Base-by-base conservation (phyloP, 2,329 filamentous ascomycete genomes). In the Aspergillus terreus region DNA sequence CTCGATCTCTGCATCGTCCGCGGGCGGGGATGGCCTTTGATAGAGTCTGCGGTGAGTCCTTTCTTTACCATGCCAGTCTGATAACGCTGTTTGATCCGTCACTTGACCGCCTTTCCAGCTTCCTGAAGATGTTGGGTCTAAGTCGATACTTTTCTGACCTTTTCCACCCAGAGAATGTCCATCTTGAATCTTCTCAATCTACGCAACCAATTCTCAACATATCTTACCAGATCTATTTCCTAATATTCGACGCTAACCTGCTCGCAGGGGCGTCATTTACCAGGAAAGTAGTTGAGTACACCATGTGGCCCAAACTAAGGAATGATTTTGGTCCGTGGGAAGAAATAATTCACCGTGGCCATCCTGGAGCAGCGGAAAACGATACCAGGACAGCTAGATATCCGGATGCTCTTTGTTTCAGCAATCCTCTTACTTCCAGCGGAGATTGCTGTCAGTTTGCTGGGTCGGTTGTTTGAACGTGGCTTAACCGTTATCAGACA, bases 11-110 rank as follows among this genome's bases (percentile, higher is more conserved):
- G 6, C 50, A 44, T 12, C 47, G 43, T 9, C 45, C 55, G 3
- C 51, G 53, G 27, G 38, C 52, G 6, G 40, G 46, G 1, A 49
- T 53, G 6, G 49, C 54, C 2, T 58, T 60, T 38, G 56, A 60
- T 15, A 48, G 58, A 2, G 54, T 60, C 10, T 60, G 58, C 43
- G 44, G 53, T 7, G 58, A 60, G 21, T 58, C 52, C 15, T 60
- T 60, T 33, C 25, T 60, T 5, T 60, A 60, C 30, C 56, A 60
- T n/a, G 51, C 52, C 2, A 51, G 53, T 7, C 21, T 58, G 4
- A 54, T 58, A 50, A 55, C 56, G 50, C 38, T 58, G 4, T 58
- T 57, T 41, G 58, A 58, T 17, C 52, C 56, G 9, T 52, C 49
- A 11, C 41, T 58, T 4, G 56, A 60, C 46, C 44, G n/a, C 11